Evolutionary conservation across 1,284 basidiomycete genomes (phyloP), one percentile per base, ranked within the genome.

Genomic region (Cryptococcus hybrid): DNA sequence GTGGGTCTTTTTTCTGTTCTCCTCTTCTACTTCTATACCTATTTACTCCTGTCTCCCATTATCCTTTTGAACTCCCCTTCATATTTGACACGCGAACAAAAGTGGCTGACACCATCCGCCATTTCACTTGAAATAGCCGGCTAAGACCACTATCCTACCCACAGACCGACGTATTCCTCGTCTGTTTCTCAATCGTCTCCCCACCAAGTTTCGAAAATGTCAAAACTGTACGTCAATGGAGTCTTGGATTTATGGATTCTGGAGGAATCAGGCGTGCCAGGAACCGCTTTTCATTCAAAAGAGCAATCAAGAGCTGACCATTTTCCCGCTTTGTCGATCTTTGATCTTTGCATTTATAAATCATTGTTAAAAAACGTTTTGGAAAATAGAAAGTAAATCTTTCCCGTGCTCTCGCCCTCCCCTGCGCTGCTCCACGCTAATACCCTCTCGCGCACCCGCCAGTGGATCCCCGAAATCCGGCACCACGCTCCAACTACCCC

Each of bases 91-190:
- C 13, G 30, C 5, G 47, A 30, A 24, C 24, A 24, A 24, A 24
- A 24, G 24, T 13, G n/a, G 43, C 43, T 45, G 43, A 45, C 43
- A 24, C 24, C n/a, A 45, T 8, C 47, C 34, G 7, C 47, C 34
- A 5, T 34, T 7, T 8, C 47, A 9, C 24, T 24, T 24, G 24
- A 24, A 7, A 8, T 78, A 96, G 99, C 80, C 89, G 96, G 56
- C 87, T 99, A 68, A 88, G 96, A 67, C 96, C 96, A 48, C 84
- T 99, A 64, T 96, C 92, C 58, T 99, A 99, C 80, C 96, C 96
- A 9, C 96, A 99, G 80, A 99, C 96, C 52, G 96, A 99, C 78
- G 93, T 99, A 49, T 99, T 99, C 82, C 83, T 99, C 77, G 95
- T 99, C 76, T 99, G 96, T 79, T 99, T 99, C 83, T 96, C 93